These are phyloP conservation scores for Calocybe indica DNA, from an alignment of 768 basidiomycete species.

Conservation along the genomic window DNA sequence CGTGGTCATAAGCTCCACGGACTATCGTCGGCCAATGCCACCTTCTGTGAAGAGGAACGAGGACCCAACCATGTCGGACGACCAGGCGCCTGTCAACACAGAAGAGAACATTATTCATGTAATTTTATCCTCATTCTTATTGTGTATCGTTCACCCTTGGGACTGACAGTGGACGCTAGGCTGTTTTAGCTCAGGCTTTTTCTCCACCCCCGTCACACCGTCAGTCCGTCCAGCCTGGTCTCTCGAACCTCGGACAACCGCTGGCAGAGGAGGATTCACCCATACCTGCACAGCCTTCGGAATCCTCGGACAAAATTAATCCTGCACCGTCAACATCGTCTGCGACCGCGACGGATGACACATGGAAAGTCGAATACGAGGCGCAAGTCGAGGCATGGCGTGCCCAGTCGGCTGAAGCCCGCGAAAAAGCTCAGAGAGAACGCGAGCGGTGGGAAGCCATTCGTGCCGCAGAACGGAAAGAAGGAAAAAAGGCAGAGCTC, in stretches of 20 bases:
- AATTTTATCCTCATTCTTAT: neutral
- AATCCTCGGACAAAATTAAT: slow-evolving; percentile 2
- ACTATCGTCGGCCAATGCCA: no score
- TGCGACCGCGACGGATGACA: slow-evolving; percentile 26
- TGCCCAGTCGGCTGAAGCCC: slow-evolving; percentile 62
- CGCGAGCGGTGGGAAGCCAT: slow-evolving; percentile 68
- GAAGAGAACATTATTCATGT: slow-evolving; percentile 18
- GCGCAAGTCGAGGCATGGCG: slow-evolving; percentile 67
- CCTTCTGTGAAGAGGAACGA: no score
- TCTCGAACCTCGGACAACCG: neutral
- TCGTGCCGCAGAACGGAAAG: slow-evolving; percentile 40
- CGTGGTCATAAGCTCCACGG: no score
- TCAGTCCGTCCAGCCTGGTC: slow-evolving; percentile 11
- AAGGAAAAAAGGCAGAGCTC: slow-evolving; percentile 28
- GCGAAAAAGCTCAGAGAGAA: slow-evolving; percentile 69
- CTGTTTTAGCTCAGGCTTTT: slow-evolving; percentile 24
- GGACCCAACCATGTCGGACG: slow-evolving; percentile 4
- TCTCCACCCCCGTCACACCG: slow-evolving; percentile 22
- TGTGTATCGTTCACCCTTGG: no score
- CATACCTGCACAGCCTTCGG: neutral
- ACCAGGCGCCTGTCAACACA: slow-evolving; percentile 3
- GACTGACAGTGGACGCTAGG: slow-evolving; percentile 8
- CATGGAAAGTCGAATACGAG: slow-evolving; percentile 68
- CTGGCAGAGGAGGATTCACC: neutral
- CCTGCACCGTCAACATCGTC: slow-evolving; percentile 9